These are phyloP conservation scores for Uromyces viciae-fabae DNA, from an alignment of 1,284 basidiomycete species.

Conservation along the genomic window DNA sequence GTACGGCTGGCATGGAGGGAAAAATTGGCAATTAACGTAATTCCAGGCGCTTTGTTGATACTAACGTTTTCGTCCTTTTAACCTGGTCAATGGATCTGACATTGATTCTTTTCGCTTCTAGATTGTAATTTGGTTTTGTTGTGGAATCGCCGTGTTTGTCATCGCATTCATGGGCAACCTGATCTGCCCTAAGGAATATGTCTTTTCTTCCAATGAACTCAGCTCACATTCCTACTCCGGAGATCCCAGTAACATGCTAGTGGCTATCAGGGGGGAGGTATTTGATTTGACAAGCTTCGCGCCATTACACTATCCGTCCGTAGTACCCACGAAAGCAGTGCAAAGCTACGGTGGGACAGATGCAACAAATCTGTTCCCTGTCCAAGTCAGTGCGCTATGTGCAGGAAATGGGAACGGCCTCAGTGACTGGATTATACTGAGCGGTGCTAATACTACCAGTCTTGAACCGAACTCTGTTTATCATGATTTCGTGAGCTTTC, in stretches of 20 bases:
- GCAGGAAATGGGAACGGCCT: conserved; percentile 76
- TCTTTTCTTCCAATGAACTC: conserved; percentile 76
- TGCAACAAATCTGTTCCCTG: conserved; percentile 80
- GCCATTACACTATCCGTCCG: conserved; percentile 53
- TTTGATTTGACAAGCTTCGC: conserved; percentile 65
- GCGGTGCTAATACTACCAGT: conserved; percentile 67
- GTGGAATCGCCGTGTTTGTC: conserved; percentile 80
- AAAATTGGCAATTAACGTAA: conserved; percentile 81
- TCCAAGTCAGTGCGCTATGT: conserved; percentile 93
- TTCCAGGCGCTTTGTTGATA: neutral
- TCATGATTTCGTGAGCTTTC: conserved; percentile 61
- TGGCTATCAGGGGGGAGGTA: conserved; percentile 84
- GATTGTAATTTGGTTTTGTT: conserved; percentile 91
- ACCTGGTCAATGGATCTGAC: neutral
- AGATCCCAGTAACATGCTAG: conserved; percentile 71
- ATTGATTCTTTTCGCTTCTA: conserved; percentile 6
- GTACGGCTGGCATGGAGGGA: conserved; percentile 95
- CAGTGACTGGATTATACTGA: conserved; percentile 77
- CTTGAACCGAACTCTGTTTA: conserved; percentile 73
- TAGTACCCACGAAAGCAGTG: conserved; percentile 71
- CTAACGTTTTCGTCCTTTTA: neutral
- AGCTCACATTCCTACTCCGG: conserved; percentile 66
- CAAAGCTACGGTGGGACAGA: conserved; percentile 77
- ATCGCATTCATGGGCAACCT: conserved; percentile 81
- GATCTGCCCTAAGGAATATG: conserved; percentile 91